Conservation (phyloP, 129 eudicot species). For the Helianthus tuberosus region DNA sequence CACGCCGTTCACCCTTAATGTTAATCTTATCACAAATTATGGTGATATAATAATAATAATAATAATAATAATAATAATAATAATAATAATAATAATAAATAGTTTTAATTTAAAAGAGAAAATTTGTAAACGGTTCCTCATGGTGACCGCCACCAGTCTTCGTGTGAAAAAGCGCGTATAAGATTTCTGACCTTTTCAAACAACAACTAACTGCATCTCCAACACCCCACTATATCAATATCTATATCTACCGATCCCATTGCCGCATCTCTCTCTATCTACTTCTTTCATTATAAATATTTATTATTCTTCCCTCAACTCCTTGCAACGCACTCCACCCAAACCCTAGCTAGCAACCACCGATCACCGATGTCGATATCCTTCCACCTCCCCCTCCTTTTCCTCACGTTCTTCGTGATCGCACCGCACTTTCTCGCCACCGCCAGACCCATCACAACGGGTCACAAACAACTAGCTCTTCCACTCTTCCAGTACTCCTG, state of each 20-base stretch:
- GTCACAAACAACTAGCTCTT: neutral
- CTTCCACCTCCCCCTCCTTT: conserved; percentile 5
- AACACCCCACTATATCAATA: too few relatives aligned
- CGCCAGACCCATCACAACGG: conserved; percentile 29
- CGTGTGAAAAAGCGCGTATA: conserved; percentile 19
- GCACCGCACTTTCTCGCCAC: neutral
- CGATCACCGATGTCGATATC: conserved; percentile 21
- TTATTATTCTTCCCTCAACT: conserved; percentile 3
- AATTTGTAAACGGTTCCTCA: too few relatives aligned
- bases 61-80: too few relatives aligned
- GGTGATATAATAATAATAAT: too few relatives aligned
- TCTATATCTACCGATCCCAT: neutral
- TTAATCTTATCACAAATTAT: too few relatives aligned
- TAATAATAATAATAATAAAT: too few relatives aligned
- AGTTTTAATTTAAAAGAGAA: too few relatives aligned
- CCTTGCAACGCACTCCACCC: conserved; percentile 35
- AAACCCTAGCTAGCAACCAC: conserved; percentile 20
- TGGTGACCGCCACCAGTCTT: neutral
- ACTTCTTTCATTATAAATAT: neutral
- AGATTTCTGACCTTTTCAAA: conserved; percentile 26
- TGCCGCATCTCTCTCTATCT: neutral
- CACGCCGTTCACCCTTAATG: too few relatives aligned
- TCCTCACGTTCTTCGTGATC: conserved; percentile 18
- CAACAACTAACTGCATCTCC: too few relatives aligned
- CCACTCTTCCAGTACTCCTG: too few relatives aligned